phyloP scores from a whole-genome alignment of 2,329 filamentous ascomycete genomes.

The Penicillium sp. region DNA sequence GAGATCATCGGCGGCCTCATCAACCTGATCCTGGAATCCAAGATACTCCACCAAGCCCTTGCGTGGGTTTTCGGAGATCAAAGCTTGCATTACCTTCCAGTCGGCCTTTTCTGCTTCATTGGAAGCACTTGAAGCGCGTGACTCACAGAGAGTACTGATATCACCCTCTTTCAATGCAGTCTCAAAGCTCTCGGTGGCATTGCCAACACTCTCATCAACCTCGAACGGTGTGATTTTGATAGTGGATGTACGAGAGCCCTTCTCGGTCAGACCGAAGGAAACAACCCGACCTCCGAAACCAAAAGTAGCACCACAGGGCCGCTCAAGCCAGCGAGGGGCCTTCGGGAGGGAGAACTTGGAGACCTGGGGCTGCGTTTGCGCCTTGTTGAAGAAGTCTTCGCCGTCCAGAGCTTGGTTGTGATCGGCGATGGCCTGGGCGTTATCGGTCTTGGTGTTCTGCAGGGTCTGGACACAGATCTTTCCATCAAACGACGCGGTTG shows the following conservation, averaged over 20 bases:
- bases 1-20: conserved; percentile 48
- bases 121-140: conserved; percentile 70
- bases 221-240: conserved; percentile 85
- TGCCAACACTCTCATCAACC: conserved; percentile 80
- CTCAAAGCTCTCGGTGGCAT: conserved; percentile 83
- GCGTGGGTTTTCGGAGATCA: conserved; percentile 81
- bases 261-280: conserved; percentile 61
- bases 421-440: conserved; percentile 60
- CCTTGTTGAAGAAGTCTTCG: conserved; percentile 95
- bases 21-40: conserved; percentile 70
- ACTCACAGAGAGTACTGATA: conserved; percentile 73
- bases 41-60: conserved; percentile 84
- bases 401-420: conserved; percentile 73
- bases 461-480: conserved; percentile 92
- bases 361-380: conserved; percentile 85
- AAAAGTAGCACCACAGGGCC: conserved; percentile 82
- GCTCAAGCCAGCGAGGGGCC: conserved; percentile 86
- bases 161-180: conserved; percentile 75
- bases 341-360: conserved; percentile 83
- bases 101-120: conserved; percentile 92
- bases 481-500: conserved; percentile 95
- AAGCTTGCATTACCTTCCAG: conserved; percentile 89
- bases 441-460: conserved; percentile 82
- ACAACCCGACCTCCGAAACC: conserved; percentile 94
- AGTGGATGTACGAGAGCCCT: conserved; percentile 70